Evolutionary conservation across 805 yeast genomes (phyloP).

Genomic region (Kodamaea hsintzibuensis): DNA sequence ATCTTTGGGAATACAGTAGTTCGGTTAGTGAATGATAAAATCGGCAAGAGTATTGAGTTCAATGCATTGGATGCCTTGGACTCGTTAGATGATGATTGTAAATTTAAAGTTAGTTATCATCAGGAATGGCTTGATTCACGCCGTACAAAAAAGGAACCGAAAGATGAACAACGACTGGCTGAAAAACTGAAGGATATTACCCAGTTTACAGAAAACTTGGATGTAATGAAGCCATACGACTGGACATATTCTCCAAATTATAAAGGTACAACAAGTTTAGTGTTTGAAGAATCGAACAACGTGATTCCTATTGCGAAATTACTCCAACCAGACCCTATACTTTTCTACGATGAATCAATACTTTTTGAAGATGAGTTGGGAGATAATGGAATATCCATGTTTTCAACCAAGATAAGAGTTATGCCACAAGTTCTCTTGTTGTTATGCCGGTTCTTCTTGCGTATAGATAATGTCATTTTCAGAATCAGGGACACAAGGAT

Average conservation of each 20-base stretch:
- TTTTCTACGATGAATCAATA: slow-evolving; percentile 85
- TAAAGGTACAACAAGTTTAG: slow-evolving; percentile 53
- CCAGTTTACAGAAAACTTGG: slow-evolving; percentile 45
- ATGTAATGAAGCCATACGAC: slow-evolving; percentile 81
- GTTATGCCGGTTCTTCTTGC: slow-evolving; percentile 73
- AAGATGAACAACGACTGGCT: slow-evolving; percentile 26
- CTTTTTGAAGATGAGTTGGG: slow-evolving; percentile 94
- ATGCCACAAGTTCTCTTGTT: slow-evolving; percentile 80
- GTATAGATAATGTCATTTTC: slow-evolving; percentile 89
- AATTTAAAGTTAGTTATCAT: slow-evolving; percentile 74
- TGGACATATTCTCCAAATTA: slow-evolving; percentile 93
- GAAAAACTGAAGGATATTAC: slow-evolving; percentile 30
- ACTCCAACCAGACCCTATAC: slow-evolving; percentile 75
- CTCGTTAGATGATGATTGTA: slow-evolving; percentile 34
- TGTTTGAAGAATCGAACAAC: slow-evolving; percentile 21
- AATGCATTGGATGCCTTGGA: slow-evolving; percentile 73
- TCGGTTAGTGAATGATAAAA: slow-evolving; percentile 43
- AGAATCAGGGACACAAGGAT: slow-evolving; percentile 83
- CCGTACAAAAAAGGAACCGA: slow-evolving; percentile 22
- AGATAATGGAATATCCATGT: slow-evolving; percentile 87
- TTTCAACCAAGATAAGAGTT: slow-evolving; percentile 79
- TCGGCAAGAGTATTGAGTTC: slow-evolving; percentile 55
- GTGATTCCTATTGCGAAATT: slow-evolving; percentile 71
- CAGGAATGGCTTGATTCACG: slow-evolving; percentile 68
- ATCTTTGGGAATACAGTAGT: slow-evolving; percentile 85